Evolutionary conservation across 768 basidiomycete species (phyloP), one percentile per base, ranked within the genome.

Genomic region (Chalciporus piperatus): DNA sequence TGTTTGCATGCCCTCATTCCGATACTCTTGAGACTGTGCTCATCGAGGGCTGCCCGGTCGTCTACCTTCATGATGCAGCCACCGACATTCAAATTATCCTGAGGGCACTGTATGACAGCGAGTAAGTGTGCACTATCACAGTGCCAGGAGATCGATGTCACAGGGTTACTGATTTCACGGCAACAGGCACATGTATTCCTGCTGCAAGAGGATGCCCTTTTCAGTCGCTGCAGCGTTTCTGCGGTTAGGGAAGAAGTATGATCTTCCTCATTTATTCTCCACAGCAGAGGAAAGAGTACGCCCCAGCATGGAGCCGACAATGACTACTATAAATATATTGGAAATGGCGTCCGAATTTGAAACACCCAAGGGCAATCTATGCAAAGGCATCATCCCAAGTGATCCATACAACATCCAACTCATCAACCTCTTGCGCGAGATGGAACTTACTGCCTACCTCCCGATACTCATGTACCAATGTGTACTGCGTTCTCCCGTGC

Each of bases 21-120:
- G 17, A 39, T 14, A 48, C 35, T 16, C 22, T 6, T 0, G 46
- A 54, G 13, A 28, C 46, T 37, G 54, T 54, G 6, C 2, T 41
- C 27, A 41, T 66, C 7, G 62, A 67, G 0, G 47, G 45, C 1
- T 66, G 65, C 41, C 65, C 65, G 7, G 39, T 58, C 19, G 12
- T 64, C 33, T 48, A 39, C 17, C 55, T 64, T 10, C 41, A 52
- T 0, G 64, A 66, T 16, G n/a, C 33, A 6, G 48, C 19, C 16
- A 22, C 12, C 0, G 65, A 65, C 4, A 23, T 64, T 27, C 40
- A 51, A 12, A 43, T 43, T 1, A 33, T 62, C 32, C 51, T 67
- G 14, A 58, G 17, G 12, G 62, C 56, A 9, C 16, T 65, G 17
- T 58, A 65, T 12, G 50, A 41, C 27, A 20, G 14, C 33, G 57